A percentile compares a stretch with the other conserved stretches of the same genome.
Evolutionary conservation across 352 stramenopile genomes (phyloP).

Genomic region (Phytopythium aichiense): DNA sequence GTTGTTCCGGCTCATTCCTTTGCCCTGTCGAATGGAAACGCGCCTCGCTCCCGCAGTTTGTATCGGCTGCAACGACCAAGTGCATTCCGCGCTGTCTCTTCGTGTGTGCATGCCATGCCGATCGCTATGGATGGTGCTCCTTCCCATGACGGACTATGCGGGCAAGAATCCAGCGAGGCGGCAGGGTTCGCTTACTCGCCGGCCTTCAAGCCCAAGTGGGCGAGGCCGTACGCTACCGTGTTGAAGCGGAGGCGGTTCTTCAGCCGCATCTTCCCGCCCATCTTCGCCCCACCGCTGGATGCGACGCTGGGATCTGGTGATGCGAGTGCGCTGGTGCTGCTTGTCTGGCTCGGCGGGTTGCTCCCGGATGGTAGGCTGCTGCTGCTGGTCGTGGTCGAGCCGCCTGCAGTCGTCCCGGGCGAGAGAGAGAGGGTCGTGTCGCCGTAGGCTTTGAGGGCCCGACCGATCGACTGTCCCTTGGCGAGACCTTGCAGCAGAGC

Average conservation of each 20-base stretch:
- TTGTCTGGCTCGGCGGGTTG: slow-evolving; percentile 4
- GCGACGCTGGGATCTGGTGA: background rate
- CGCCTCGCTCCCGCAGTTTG: background rate
- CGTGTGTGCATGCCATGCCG: too few relatives aligned
- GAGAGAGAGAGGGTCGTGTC: slow-evolving; percentile 24
- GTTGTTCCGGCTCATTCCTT: background rate
- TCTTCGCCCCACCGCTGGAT: background rate
- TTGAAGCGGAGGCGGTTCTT: slow-evolving; percentile 78
- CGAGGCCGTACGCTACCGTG: slow-evolving; percentile 62
- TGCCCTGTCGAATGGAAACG: background rate
- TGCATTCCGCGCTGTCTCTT: too few relatives aligned
- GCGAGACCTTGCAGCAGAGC: slow-evolving; percentile 42
- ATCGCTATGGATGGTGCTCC: background rate
- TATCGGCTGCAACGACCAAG: background rate
- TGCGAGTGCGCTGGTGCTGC: background rate
- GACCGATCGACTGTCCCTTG: slow-evolving; percentile 52
- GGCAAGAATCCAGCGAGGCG: background rate
- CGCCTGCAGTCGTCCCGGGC: background rate
- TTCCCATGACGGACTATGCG: background rate
- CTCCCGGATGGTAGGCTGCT: background rate
- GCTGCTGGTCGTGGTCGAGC: slow-evolving; percentile 4
- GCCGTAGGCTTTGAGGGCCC: slow-evolving; percentile 51
- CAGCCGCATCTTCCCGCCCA: slow-evolving; percentile 28
- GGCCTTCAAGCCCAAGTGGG: slow-evolving; percentile 42
- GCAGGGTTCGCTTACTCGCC: slow-evolving; percentile 19